Evolutionary conservation across 371 early-diverging fungal species (phyloP).

Genomic region (Mucor saturninus): DNA sequence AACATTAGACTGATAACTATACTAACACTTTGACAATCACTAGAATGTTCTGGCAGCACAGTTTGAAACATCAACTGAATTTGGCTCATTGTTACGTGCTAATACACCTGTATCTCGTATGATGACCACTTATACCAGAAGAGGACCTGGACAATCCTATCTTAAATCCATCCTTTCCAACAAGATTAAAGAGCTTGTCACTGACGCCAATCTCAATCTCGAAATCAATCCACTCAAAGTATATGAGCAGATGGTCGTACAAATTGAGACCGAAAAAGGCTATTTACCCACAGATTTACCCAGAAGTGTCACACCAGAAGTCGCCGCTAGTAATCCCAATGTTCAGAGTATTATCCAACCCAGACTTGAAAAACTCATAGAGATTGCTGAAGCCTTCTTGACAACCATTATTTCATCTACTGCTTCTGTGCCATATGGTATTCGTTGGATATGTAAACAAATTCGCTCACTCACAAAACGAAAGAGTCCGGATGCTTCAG

Average conservation of each 20-base stretch:
- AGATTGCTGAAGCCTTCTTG: constrained; percentile 84
- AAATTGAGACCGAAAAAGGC: constrained; percentile 70
- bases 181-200: constrained; percentile 77
- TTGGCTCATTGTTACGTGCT: constrained; percentile 86
- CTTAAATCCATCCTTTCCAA: constrained; percentile 86
- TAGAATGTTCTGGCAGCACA: constrained; percentile 89
- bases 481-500: constrained; percentile 89
- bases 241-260: constrained; percentile 83
- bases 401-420: constrained; percentile 81
- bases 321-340: constrained; percentile 74
- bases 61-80: constrained; percentile 90
- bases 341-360: constrained; percentile 87
- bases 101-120: constrained; percentile 96
- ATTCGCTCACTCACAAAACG: constrained; percentile 91
- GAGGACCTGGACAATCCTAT: constrained; percentile 95
- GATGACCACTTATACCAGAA: constrained; percentile 96
- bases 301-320: constrained; percentile 79
- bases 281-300: constrained; percentile 65
- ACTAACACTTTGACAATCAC: background rate
- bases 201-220: constrained; percentile 73
- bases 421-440: constrained; percentile 91
- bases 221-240: constrained; percentile 90
- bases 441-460: constrained; percentile 98
- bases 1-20: background rate
- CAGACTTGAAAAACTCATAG: constrained; percentile 81